Evolutionary conservation across 1,139 yeast genomes (phyloP).

Genomic region (Kazachstania sp.): DNA sequence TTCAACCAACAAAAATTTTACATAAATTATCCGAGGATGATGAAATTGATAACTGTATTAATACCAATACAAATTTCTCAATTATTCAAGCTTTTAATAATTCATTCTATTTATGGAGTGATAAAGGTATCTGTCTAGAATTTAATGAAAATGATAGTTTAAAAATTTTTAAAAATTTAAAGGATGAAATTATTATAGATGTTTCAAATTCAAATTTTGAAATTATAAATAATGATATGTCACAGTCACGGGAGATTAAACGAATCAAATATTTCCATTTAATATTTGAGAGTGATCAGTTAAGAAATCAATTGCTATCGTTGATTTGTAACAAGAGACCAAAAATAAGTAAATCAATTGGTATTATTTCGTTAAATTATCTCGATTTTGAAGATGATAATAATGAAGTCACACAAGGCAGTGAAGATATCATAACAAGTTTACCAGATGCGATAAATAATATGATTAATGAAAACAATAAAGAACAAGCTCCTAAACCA

Average conservation of each 20-base stretch:
- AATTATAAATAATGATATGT: slow-evolving; percentile 1
- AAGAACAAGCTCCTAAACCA: neutral
- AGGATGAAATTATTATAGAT: slow-evolving; percentile 8
- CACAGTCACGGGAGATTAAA: slow-evolving; percentile 1
- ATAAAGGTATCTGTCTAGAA: slow-evolving; percentile 12
- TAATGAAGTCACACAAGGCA: neutral
- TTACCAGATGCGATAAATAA: neutral
- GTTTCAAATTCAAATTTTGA: neutral
- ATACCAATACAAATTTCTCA: neutral
- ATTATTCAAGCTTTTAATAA: slow-evolving; percentile 11
- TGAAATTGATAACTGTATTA: neutral
- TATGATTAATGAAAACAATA: no score
- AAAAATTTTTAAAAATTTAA: slow-evolving; percentile 9
- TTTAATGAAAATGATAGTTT: slow-evolving; percentile 12
- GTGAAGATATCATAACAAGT: slow-evolving; percentile 4
- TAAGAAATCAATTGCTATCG: neutral
- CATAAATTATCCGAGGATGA: no score
- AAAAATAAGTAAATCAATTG: slow-evolving; percentile 21
- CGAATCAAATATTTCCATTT: slow-evolving; percentile 14
- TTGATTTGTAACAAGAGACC: slow-evolving; percentile 6
- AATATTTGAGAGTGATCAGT: slow-evolving; percentile 5
- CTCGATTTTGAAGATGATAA: slow-evolving; percentile 4
- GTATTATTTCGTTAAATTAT: slow-evolving; percentile 16
- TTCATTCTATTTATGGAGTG: slow-evolving; percentile 17
- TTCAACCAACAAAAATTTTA: no score